A percentile compares a stretch with the other conserved stretches of the same genome.
phyloP scores from a whole-genome alignment of 164 flowering plant genomes.

The Liquidambar formosana region DNA sequence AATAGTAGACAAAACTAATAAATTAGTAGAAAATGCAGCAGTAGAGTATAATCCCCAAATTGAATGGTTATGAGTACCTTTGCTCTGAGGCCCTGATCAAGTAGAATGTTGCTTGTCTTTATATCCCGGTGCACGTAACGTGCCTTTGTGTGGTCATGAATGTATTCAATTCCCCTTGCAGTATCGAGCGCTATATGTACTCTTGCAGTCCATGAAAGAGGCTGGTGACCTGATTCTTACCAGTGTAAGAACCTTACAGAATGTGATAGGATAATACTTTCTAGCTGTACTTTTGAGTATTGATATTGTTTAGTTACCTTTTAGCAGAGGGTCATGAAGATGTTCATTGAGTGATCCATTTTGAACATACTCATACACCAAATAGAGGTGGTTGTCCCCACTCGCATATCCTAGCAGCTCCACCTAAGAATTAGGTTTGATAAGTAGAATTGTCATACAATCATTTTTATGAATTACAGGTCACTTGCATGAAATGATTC shows the following conservation, averaged over 20 bases:
- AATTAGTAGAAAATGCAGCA: background rate
- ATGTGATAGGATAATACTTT: background rate
- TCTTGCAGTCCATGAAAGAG: constrained; percentile 63
- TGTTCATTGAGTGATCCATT: constrained; percentile 56
- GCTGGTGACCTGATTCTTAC: constrained; percentile 43
- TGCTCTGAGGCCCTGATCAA: constrained; percentile 51
- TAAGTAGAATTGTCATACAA: background rate
- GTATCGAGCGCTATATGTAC: constrained; percentile 54
- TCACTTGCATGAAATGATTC: background rate
- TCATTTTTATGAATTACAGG: background rate
- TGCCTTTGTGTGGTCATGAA: constrained; percentile 61
- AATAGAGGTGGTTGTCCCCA: constrained; percentile 53
- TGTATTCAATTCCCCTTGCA: constrained; percentile 62
- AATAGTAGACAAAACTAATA: too few relatives aligned
- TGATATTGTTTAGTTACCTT: constrained; percentile 30
- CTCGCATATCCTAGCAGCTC: constrained; percentile 56
- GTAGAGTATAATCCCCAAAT: background rate
- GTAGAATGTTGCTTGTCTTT: constrained; percentile 59
- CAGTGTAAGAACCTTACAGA: background rate
- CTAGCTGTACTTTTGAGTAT: too few relatives aligned
- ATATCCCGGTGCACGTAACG: constrained; percentile 62
- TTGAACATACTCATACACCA: constrained; percentile 50
- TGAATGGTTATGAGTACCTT: constrained; percentile 37
- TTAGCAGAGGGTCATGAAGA: constrained; percentile 53
- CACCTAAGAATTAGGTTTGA: constrained; percentile 32